Evolutionary conservation across 176 grass and related monocot genomes (phyloP), one percentile per base, ranked within the genome.

Genomic region (Sorghum bicolor): DNA sequence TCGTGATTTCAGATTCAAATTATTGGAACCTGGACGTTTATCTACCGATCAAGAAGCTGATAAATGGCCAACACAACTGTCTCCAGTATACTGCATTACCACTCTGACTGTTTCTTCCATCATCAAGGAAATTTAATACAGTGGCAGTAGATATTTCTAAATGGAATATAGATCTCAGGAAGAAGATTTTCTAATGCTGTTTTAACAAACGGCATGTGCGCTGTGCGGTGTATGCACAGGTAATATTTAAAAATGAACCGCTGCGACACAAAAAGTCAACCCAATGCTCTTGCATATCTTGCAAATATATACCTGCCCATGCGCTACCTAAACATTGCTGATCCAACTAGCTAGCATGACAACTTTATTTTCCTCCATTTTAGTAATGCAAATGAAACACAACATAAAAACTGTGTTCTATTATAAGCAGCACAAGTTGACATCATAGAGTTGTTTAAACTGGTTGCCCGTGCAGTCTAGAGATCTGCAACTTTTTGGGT

Each of bases 401-500:
- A 39, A 40, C 31, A 67, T 5, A 53, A 53, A 67, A 84, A 67
- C 2, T 5, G 31, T 26, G 31, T 6, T 55, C 10, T 76, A 67
- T 84, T 39, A 30, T 76, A 76, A 76, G 43, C 20, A 52, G 58
- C 7, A n/a, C 19, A 67, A 67, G 64, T 67, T 25, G 82, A 67
- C 72, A 68, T 39, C 33, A 38, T 30, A 34, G 10, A 10, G 15
- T 41, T 57, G 5, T 84, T 67, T 76, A 76, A 39, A 57, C 66
- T 67, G 16, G n/a, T 20, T 64, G 82, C 72, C n/a, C 82, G 62
- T 84, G 72, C 62, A 67, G 62, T 77, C 62, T 77, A 57, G 82
- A 68, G 72, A 84, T 77, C 32, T 77, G 72, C 32, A 57, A 77
- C 45, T 57, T 84, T 76, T 76, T 76, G 16, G 30, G 4, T 76